These are phyloP conservation scores for Microcera coccophila DNA, from an alignment of 2,329 filamentous ascomycete genomes.

Conservation along the genomic window DNA sequence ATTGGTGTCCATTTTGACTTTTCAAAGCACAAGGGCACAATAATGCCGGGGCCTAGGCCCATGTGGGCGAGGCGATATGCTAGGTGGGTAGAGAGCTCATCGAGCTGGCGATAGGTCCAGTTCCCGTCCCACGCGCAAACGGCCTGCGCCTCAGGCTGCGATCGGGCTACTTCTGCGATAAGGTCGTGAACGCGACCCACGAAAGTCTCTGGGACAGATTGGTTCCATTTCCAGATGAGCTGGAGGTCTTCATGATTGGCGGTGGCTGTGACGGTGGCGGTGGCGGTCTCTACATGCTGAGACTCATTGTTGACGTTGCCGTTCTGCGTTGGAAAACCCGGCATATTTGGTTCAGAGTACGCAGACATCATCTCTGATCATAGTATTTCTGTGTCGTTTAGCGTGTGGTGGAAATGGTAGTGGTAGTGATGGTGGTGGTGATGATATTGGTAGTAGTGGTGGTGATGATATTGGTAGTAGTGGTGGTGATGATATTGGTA, in stretches of 20 bases:
- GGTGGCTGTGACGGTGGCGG: neutral
- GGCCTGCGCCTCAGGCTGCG: slow-evolving; percentile 13
- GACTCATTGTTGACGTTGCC: no score
- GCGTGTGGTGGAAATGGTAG: no score
- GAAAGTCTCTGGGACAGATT: neutral
- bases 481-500: no score
- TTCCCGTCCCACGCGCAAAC: slow-evolving; percentile 24
- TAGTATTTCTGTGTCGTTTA: no score
- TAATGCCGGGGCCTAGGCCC: slow-evolving; percentile 4
- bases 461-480: no score
- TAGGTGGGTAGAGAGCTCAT: slow-evolving; percentile 4
- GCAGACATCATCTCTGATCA: no score
- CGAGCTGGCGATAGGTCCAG: slow-evolving; percentile 17
- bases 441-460: no score
- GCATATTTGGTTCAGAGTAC: no score
- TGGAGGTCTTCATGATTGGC: neutral
- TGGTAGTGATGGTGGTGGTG: no score
- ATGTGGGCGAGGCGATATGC: slow-evolving; percentile 4
- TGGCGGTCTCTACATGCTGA: no score
- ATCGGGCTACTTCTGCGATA: slow-evolving; percentile 9
- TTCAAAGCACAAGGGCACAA: slow-evolving; percentile 13
- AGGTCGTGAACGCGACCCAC: slow-evolving; percentile 20
- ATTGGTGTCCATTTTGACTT: slow-evolving; percentile 15
- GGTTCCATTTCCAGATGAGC: neutral
- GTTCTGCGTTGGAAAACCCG: no score